phyloP scores from a whole-genome alignment of 805 yeast species.

The Lipomyces chichibuensis region DNA sequence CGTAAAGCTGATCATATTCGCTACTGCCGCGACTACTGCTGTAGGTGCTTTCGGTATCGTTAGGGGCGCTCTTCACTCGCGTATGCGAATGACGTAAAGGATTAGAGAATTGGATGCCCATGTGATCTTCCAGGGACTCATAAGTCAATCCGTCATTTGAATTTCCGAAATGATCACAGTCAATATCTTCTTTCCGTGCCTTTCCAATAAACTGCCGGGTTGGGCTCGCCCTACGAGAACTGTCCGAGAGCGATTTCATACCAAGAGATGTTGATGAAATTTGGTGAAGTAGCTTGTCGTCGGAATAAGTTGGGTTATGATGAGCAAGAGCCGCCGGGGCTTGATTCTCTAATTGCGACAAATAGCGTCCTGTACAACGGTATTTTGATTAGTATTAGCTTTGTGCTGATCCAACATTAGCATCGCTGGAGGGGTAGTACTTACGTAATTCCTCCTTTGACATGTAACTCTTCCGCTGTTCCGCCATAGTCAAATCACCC shows the following conservation, averaged over 20 bases:
- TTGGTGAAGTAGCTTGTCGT: not conserved
- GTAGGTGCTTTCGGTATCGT: slow-evolving; percentile 8
- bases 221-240: not conserved
- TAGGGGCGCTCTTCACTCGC: slow-evolving; percentile 2
- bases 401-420: not conserved
- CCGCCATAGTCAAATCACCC: slow-evolving; percentile 11
- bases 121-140: not conserved
- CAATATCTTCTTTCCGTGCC: slow-evolving; percentile 12
- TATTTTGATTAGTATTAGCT: not conserved
- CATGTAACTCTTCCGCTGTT: slow-evolving; percentile 15
- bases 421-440: not conserved
- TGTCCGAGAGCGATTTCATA: not conserved
- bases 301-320: not conserved
- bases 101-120: not conserved
- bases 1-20: not conserved
- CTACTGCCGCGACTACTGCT: not conserved
- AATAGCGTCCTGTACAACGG: slow-evolving; percentile 16
- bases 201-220: slow-evolving; percentile 11
- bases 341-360: slow-evolving; percentile 23
- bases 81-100: not conserved
- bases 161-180: not conserved
- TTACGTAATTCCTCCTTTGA: slow-evolving; percentile 30
- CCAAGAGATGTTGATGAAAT: not conserved
- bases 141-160: not conserved
- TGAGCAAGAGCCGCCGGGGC: slow-evolving; percentile 6